phyloP scores from a whole-genome alignment of 2,329 filamentous ascomycete species.

The Plenodomus lindquistii region DNA sequence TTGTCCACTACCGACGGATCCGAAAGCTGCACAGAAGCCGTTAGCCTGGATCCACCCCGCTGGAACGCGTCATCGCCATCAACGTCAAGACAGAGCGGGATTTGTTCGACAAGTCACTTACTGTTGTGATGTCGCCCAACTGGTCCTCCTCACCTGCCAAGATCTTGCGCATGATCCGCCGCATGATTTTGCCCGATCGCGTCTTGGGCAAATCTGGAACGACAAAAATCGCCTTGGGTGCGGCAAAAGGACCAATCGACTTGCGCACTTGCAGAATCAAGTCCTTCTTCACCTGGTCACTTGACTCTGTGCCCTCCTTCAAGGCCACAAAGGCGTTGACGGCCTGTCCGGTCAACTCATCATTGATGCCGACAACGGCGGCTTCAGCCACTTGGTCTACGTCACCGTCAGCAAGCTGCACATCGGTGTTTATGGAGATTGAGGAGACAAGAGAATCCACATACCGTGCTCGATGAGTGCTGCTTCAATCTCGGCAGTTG shows the following conservation, averaged over 20 bases:
- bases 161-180: conserved; percentile 95
- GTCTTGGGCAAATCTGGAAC: conserved; percentile 97
- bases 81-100: conserved; percentile 8
- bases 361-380: conserved; percentile 88
- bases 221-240: conserved; percentile 89
- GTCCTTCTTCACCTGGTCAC: conserved; percentile 86
- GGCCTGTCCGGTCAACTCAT: conserved; percentile 94
- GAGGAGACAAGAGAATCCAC: conserved; percentile 13
- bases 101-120: conserved; percentile 54
- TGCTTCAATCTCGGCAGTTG: conserved; percentile 96
- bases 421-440: neutral
- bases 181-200: conserved; percentile 98
- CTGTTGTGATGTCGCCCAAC: conserved; percentile 88
- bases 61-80: conserved; percentile 34
- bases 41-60: conserved; percentile 31
- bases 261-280: conserved; percentile 93
- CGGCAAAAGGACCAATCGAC: conserved; percentile 96
- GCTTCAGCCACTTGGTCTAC: conserved; percentile 81
- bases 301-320: conserved; percentile 78
- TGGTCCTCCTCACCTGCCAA: conserved; percentile 96
- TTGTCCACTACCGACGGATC: conserved; percentile 87
- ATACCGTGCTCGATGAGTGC: conserved; percentile 86
- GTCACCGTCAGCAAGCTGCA: conserved; percentile 22
- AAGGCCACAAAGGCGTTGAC: conserved; percentile 96
- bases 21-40: conserved; percentile 64